Conservation (phyloP, 2,329 filamentous ascomycete species). For the Mariannaea elegans region DNA sequence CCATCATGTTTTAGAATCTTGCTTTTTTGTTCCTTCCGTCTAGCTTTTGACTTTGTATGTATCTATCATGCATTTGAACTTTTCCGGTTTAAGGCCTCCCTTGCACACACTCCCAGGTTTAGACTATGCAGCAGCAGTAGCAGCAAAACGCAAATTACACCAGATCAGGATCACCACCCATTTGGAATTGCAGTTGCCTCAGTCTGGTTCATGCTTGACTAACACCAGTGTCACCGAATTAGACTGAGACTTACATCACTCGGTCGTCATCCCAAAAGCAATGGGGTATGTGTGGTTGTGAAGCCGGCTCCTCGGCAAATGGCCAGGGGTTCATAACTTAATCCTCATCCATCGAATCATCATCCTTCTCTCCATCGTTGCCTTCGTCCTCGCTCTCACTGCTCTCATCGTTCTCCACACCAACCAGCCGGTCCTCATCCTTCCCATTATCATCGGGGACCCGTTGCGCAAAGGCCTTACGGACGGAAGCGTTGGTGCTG, state of each 20-base stretch:
- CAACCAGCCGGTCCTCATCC: constrained; percentile 80
- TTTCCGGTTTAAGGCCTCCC: neutral
- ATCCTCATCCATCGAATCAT: constrained; percentile 65
- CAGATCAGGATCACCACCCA: constrained; percentile 1
- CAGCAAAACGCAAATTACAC: constrained; percentile 2
- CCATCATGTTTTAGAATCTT: constrained; percentile 26
- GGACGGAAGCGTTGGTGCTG: constrained; percentile 87
- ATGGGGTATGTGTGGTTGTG: neutral
- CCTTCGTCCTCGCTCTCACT: constrained; percentile 69
- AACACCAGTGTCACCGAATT: neutral
- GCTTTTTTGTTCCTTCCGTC: constrained; percentile 14
- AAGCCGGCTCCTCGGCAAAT: constrained; percentile 10
- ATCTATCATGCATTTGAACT: neutral
- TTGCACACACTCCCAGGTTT: constrained; percentile 6
- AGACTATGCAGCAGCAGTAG: neutral
- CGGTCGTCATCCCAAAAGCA: neutral
- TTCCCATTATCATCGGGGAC: constrained; percentile 65
- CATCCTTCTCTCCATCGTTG: constrained; percentile 62
- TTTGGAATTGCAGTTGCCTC: neutral
- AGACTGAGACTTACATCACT: constrained; percentile 13
- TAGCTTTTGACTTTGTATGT: constrained; percentile 27
- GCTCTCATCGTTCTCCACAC: constrained; percentile 73
- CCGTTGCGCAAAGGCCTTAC: constrained; percentile 81
- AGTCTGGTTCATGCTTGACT: neutral
- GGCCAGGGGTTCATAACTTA: constrained; percentile 38